Conservation (phyloP, 331 rosid genomes). For the Dryas integrifolia region DNA sequence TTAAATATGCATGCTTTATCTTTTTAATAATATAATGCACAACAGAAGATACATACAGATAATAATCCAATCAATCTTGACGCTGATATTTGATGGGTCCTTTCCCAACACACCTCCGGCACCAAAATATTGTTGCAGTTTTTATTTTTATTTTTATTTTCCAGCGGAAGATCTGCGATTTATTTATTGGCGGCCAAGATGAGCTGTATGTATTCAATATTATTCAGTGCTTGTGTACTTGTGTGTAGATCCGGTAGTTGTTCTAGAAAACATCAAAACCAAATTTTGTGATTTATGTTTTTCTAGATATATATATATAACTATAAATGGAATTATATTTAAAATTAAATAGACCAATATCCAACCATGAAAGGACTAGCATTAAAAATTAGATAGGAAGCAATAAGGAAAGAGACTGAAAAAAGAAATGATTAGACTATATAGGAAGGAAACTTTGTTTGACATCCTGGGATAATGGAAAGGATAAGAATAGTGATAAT, state of each 20-base stretch:
- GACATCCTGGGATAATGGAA: background rate
- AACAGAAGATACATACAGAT: background rate
- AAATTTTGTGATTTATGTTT: background rate
- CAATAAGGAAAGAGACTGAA: background rate
- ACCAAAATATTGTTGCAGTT: background rate
- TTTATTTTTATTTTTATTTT: background rate
- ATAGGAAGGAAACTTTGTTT: too few relatives aligned
- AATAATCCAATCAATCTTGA: background rate
- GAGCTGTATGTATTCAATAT: background rate
- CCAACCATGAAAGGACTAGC: too few relatives aligned
- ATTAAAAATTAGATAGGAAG: background rate
- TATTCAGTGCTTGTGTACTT: too few relatives aligned
- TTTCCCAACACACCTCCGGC: background rate
- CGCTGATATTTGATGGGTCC: background rate
- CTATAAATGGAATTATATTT: too few relatives aligned
- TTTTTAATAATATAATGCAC: background rate
- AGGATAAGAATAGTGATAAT: background rate
- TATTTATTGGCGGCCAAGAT: background rate
- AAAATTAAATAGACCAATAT: too few relatives aligned
- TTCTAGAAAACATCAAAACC: conserved; percentile 13
- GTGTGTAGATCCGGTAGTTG: background rate
- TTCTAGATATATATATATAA: background rate
- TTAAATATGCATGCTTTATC: background rate
- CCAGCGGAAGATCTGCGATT: background rate
- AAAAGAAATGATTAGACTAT: too few relatives aligned